A percentile compares a stretch with the other conserved stretches of the same genome.
These are phyloP conservation scores for Mrakia frigida DNA, from an alignment of 768 basidiomycete genomes.

Conservation along the genomic window DNA sequence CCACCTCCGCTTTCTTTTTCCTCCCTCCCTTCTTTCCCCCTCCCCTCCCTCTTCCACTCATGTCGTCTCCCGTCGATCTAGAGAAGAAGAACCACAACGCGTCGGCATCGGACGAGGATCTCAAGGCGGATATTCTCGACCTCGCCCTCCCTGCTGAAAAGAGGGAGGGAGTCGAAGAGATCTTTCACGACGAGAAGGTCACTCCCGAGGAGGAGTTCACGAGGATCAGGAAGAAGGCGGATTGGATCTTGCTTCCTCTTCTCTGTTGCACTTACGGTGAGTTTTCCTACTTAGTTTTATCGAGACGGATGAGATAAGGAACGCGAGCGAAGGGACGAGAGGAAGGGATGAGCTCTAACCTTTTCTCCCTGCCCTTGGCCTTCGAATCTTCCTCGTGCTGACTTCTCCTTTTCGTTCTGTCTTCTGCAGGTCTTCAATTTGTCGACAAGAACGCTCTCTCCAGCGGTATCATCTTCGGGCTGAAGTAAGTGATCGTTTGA, in stretches of 20 bases:
- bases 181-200: background rate
- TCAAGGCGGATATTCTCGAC: background rate
- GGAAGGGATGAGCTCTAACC: background rate
- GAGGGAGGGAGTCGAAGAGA: background rate
- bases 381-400: background rate
- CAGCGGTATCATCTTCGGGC: conserved; percentile 30
- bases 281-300: background rate
- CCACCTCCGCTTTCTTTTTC: background rate
- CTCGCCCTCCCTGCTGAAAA: background rate
- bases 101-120: background rate
- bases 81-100: background rate
- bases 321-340: background rate
- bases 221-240: background rate
- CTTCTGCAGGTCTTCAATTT: background rate
- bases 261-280: conserved; percentile 2
- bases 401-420: background rate
- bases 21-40: background rate
- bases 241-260: background rate
- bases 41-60: background rate
- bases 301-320: background rate
- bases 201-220: background rate
- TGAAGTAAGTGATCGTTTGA: conserved; percentile 6
- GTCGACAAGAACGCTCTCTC: conserved; percentile 34
- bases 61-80: background rate
- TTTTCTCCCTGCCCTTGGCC: background rate